phyloP scores from a whole-genome alignment of 2,329 filamentous ascomycete species.

The Calonectria pauciramosa region DNA sequence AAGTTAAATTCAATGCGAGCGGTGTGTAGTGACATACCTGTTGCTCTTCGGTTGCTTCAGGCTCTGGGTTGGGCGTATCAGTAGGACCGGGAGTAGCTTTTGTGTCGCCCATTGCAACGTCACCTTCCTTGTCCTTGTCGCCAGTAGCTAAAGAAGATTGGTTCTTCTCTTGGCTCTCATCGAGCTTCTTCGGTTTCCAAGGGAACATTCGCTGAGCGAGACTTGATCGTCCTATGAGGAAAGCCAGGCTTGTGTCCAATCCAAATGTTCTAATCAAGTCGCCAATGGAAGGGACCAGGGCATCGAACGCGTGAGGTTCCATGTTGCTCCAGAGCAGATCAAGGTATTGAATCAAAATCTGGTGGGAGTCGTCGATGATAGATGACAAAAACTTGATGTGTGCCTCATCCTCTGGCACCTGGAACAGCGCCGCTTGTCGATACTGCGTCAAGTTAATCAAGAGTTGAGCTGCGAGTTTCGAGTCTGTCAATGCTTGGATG shows the following conservation, averaged over 20 bases:
- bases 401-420: constrained; percentile 76
- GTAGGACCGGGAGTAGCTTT: constrained; percentile 45
- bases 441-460: constrained; percentile 94
- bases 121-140: constrained; percentile 67
- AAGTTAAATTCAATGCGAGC: constrained; percentile 24
- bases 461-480: constrained; percentile 83
- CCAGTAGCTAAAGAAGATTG: constrained; percentile 40
- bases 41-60: constrained; percentile 49
- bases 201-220: constrained; percentile 75
- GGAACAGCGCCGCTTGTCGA: constrained; percentile 87
- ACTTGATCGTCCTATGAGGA: constrained; percentile 83
- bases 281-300: constrained; percentile 80
- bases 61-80: constrained; percentile 45
- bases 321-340: constrained; percentile 89
- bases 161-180: constrained; percentile 46
- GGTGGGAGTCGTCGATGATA: constrained; percentile 90
- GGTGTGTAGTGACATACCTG: constrained; percentile 47
- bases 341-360: constrained; percentile 87
- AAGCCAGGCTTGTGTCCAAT: constrained; percentile 84
- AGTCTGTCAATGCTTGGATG: constrained; percentile 82
- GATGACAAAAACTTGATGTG: constrained; percentile 92
- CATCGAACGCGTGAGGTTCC: constrained; percentile 81
- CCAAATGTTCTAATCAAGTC: constrained; percentile 83
- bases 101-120: constrained; percentile 65
- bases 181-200: constrained; percentile 54